Conservation (phyloP, 2,329 filamentous ascomycete genomes). For the Aspergillus sp. region DNA sequence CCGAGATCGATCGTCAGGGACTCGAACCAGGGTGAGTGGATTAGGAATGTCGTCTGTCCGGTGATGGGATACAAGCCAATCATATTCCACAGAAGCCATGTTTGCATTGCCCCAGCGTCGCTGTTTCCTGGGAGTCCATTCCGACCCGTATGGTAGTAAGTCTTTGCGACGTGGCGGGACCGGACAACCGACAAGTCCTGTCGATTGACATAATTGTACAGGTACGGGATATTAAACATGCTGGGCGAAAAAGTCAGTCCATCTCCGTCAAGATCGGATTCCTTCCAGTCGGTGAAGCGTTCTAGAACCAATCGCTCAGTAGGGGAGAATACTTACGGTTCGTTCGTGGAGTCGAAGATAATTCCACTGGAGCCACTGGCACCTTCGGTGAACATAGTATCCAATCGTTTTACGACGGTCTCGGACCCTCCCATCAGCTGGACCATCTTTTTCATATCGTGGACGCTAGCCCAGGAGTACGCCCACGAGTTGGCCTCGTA, state of each 20-base stretch:
- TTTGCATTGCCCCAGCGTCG: slow-evolving; percentile 72
- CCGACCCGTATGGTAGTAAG: slow-evolving; percentile 57
- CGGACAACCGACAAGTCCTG: slow-evolving; percentile 62
- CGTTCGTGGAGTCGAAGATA: slow-evolving; percentile 67
- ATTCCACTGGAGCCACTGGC: slow-evolving; percentile 43
- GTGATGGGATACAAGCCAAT: slow-evolving; percentile 68
- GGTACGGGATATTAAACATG: slow-evolving; percentile 64
- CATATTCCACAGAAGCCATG: slow-evolving; percentile 68
- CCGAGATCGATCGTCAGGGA: slow-evolving; percentile 61
- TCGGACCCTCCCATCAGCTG: slow-evolving; percentile 54
- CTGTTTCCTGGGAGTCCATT: slow-evolving; percentile 67
- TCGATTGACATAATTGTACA: slow-evolving; percentile 66
- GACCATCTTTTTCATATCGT: slow-evolving; percentile 61
- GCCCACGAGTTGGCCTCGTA: slow-evolving; percentile 65
- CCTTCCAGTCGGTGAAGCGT: background rate
- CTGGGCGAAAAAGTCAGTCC: slow-evolving; percentile 11
- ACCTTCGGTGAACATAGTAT: slow-evolving; percentile 56
- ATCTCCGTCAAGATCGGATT: background rate
- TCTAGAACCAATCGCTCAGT: background rate
- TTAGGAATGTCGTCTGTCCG: slow-evolving; percentile 66
- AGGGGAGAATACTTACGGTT: slow-evolving; percentile 50
- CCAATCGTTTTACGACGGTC: slow-evolving; percentile 45
- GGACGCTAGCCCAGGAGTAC: slow-evolving; percentile 68
- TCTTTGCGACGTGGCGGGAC: slow-evolving; percentile 59
- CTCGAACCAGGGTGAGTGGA: slow-evolving; percentile 64